Evolutionary conservation across 2,329 filamentous ascomycete species (phyloP).

Genomic region (Metarhizium album): DNA sequence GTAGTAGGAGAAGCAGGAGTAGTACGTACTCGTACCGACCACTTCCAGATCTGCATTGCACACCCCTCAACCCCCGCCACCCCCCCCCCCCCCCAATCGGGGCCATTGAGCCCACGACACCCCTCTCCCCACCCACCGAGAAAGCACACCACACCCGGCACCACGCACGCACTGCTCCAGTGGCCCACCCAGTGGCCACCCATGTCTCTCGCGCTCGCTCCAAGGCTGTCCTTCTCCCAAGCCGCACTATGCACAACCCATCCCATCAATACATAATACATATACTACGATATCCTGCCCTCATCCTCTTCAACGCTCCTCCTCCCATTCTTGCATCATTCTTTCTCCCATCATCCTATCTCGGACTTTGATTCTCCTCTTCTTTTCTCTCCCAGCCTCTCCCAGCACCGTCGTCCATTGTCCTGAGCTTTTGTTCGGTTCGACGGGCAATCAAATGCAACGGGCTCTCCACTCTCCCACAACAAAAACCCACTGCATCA

Average conservation of each 20-base stretch:
- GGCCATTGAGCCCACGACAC: background rate
- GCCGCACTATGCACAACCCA: conserved; percentile 3
- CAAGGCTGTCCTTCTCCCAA: conserved; percentile 2
- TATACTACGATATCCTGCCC: conserved; percentile 14
- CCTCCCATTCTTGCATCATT: conserved; percentile 1
- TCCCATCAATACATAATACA: conserved; percentile 11
- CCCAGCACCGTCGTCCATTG: background rate
- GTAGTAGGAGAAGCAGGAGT: too few relatives aligned
- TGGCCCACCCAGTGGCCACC: background rate
- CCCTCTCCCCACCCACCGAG: background rate
- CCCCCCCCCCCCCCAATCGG: too few relatives aligned
- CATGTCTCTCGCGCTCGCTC: conserved; percentile 8
- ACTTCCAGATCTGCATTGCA: background rate
- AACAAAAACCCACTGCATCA: background rate
- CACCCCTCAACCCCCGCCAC: background rate
- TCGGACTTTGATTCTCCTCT: conserved; percentile 1
- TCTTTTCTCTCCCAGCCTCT: too few relatives aligned
- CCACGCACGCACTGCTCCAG: background rate
- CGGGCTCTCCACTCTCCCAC: conserved; percentile 4
- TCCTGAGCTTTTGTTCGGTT: background rate
- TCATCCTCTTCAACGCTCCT: conserved; percentile 7
- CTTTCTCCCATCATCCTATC: conserved; percentile 4
- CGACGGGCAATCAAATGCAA: background rate
- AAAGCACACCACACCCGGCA: conserved; percentile 1
- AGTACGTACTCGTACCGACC: too few relatives aligned